A percentile compares a stretch with the other conserved stretches of the same genome.
These are phyloP conservation scores for Lasiosphaeris hirsuta DNA, from an alignment of 495 filamentous ascomycete species.

Conservation along the genomic window DNA sequence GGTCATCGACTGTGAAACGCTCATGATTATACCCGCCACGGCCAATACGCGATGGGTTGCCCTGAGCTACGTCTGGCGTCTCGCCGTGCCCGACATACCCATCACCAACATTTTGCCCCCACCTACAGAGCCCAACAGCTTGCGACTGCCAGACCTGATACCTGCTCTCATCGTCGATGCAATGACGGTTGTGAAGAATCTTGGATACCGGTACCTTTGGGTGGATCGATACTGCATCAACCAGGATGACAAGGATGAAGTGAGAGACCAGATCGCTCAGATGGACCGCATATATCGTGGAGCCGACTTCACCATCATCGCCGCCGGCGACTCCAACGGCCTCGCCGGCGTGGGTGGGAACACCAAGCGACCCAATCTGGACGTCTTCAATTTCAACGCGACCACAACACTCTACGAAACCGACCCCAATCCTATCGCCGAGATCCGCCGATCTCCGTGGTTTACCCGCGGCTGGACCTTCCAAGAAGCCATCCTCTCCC, in stretches of 20 bases:
- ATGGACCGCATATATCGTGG: conserved; percentile 8
- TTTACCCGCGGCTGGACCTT: conserved; percentile 41
- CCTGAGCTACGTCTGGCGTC: too few species aligned
- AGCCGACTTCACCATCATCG: conserved; percentile 27
- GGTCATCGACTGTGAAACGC: too few species aligned
- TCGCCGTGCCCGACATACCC: too few species aligned
- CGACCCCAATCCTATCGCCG: conserved; percentile 6
- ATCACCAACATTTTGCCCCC: too few species aligned
- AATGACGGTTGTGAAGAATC: neutral
- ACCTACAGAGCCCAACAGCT: too few species aligned
- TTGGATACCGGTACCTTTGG: conserved; percentile 14
- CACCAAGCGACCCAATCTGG: too few species aligned
- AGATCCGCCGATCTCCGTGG: conserved; percentile 25
- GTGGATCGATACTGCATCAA: conserved; percentile 15
- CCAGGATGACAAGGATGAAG: conserved; percentile 1
- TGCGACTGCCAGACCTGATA: neutral
- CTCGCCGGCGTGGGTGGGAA: neutral
- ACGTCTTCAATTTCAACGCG: neutral
- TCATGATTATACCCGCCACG: too few species aligned
- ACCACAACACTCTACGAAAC: conserved; percentile 10
- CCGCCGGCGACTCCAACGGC: conserved; percentile 12
- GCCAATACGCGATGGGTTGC: too few species aligned
- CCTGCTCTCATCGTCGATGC: conserved; percentile 2
- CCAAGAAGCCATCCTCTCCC: conserved; percentile 39
- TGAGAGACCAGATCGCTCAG: conserved; percentile 2